phyloP scores from a whole-genome alignment of 208 protist species.

The Leishmania martiniquensis region DNA sequence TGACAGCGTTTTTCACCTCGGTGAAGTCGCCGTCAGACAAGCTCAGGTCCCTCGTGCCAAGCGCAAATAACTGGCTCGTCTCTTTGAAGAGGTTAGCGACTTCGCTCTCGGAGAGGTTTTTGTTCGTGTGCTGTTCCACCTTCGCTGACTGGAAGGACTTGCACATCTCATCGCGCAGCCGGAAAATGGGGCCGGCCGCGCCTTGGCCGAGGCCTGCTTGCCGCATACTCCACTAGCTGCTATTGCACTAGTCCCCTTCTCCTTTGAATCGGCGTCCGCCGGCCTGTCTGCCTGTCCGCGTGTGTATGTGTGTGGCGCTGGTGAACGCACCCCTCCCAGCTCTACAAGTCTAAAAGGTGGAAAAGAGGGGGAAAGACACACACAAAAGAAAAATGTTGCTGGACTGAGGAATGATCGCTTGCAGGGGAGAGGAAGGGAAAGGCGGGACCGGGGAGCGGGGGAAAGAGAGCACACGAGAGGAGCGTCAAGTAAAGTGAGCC shows the following conservation, averaged over 20 bases:
- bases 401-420: too few relatives aligned
- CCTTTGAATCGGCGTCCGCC: background rate
- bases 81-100: constrained; percentile 16
- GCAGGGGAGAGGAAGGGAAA: background rate
- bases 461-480: background rate
- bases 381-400: too few relatives aligned
- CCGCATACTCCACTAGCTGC: constrained; percentile 12
- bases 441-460: too few relatives aligned
- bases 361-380: background rate
- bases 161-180: constrained; percentile 8
- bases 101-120: background rate
- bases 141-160: background rate
- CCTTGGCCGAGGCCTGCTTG: constrained; percentile 9
- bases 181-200: constrained; percentile 12
- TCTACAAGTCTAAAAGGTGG: background rate
- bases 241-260: background rate
- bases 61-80: constrained; percentile 14
- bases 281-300: background rate
- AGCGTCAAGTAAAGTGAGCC: too few relatives aligned
- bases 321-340: background rate
- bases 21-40: constrained; percentile 11
- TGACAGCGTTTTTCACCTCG: constrained; percentile 22
- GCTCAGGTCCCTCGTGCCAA: constrained; percentile 18
- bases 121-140: background rate
- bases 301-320: background rate